phyloP scores from a whole-genome alignment of 78 protist genomes.

The Emiliania huxleyi region DNA sequence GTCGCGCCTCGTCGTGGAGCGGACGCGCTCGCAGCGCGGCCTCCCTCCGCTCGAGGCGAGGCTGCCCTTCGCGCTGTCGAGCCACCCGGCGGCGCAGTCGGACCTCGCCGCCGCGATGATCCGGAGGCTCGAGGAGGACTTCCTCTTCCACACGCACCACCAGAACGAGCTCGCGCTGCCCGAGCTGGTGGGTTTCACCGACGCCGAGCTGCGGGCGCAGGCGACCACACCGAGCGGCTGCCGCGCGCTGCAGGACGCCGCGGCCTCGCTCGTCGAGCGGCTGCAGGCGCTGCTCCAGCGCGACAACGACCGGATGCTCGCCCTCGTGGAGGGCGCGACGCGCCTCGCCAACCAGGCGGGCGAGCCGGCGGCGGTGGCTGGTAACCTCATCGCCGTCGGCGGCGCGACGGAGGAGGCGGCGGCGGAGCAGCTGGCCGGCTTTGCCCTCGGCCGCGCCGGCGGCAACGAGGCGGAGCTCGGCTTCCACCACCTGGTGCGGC shows the following conservation, averaged over 20 bases:
- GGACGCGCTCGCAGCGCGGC: slow-evolving; percentile 1
- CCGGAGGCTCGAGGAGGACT: neutral
- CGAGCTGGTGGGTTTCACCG: neutral
- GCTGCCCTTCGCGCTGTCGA: slow-evolving; percentile 37
- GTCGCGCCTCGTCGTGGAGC: neutral
- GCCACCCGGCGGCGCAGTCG: slow-evolving; percentile 29
- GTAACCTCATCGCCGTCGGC: neutral
- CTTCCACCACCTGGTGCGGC: neutral
- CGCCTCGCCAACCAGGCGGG: neutral
- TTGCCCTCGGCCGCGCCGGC: neutral
- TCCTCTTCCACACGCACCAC: neutral
- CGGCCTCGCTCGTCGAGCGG: neutral
- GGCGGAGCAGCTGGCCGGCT: neutral
- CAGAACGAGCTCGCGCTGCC: neutral
- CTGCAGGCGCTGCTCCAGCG: neutral
- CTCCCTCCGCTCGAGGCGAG: neutral
- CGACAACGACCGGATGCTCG: neutral
- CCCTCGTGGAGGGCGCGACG: neutral
- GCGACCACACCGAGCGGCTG: neutral
- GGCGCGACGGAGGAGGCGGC: neutral
- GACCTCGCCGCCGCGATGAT: slow-evolving; percentile 29
- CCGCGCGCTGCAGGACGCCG: neutral
- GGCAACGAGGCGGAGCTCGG: neutral
- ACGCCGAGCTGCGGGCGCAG: neutral
- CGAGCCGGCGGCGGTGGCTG: neutral